Base-by-base conservation (phyloP, 164 flowering plant genomes). In the Piper longum region DNA sequence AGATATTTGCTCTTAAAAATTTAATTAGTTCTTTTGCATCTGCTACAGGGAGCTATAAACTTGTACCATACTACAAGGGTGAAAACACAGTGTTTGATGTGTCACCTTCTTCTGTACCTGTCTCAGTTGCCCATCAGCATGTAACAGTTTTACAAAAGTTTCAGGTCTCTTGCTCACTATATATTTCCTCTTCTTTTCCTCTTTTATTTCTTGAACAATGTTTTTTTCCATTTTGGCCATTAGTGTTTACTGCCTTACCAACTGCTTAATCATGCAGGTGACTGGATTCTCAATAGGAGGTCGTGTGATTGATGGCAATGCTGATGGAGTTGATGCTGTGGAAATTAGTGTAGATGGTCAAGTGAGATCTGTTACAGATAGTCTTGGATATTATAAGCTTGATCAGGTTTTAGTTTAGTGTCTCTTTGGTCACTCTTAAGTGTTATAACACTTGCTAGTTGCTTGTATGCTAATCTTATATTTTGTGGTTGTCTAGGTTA, bases 281-380 rank as follows among this genome's bases (percentile, higher is more conserved):
- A 95, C 99, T 79, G 99, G 99, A 72, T 95, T 95, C 83, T 95
- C 99, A 65, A 77, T 91, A 74, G 99, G 95, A 43, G 97, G 99
- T 8, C 89, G 90, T 74, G 96, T 95, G 36, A 75, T 95, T 76
- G 93, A 83, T 85, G 87, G 82, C 66, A 79, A 78, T 78, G 87
- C 81, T 26, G 65, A 63, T 60, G 99, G 99, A 58, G 90, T 95
- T 3, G 86, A 85, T 69, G 88, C 83, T 73, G 99, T 78, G 48
- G 81, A 76, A 79, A 76, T 95, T 62, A 62, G 80, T 54, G 89
- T 95, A 8, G 95, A 91, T 81, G 97, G 96, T 57, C 85, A 80
- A 61, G 85, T 79, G 73, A 87, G 89, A 78, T 79, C 83, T 72
- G 59, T 80, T 64, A 95, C 97, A 55, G 96, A 88, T 70, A 80